Percentiles rank a stretch among this genome's conserved stretches.
These are phyloP conservation scores for Wallacemonas sp. DNA, from an alignment of 208 protist species.

Conservation along the genomic window DNA sequence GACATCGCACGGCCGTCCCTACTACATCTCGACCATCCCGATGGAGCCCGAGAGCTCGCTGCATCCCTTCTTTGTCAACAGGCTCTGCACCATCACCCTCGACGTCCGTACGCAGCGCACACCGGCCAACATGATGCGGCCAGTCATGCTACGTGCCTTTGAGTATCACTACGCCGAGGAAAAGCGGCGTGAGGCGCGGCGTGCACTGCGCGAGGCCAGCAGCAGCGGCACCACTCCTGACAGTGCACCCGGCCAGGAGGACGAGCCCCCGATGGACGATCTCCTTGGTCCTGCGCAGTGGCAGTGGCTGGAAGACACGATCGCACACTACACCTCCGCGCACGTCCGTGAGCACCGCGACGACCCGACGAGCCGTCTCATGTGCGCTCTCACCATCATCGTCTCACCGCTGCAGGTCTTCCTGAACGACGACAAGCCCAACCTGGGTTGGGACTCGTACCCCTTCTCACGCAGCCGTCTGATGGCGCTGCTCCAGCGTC, in stretches of 20 bases:
- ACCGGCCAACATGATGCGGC: not conserved
- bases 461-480: conserved; percentile 52
- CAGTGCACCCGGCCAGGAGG: not conserved
- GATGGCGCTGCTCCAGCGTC: conserved; percentile 47
- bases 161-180: not conserved
- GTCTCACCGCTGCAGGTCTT: conserved; percentile 71
- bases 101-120: conserved; percentile 38
- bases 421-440: conserved; percentile 76
- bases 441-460: conserved; percentile 67
- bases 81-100: conserved; percentile 42
- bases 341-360: not conserved
- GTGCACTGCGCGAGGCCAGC: not conserved
- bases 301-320: conserved; percentile 68
- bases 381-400: conserved; percentile 69
- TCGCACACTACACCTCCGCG: conserved; percentile 28
- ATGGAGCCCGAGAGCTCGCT: conserved; percentile 20
- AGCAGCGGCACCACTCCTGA: too few species aligned
- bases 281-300: conserved; percentile 80
- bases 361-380: conserved; percentile 13
- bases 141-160: not conserved
- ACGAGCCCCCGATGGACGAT: conserved; percentile 39
- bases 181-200: not conserved
- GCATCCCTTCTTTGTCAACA: conserved; percentile 30
- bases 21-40: conserved; percentile 38
- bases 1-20: conserved; percentile 14